Conservation (phyloP, 2,329 filamentous ascomycete genomes). For the Drechslera avenae region DNA sequence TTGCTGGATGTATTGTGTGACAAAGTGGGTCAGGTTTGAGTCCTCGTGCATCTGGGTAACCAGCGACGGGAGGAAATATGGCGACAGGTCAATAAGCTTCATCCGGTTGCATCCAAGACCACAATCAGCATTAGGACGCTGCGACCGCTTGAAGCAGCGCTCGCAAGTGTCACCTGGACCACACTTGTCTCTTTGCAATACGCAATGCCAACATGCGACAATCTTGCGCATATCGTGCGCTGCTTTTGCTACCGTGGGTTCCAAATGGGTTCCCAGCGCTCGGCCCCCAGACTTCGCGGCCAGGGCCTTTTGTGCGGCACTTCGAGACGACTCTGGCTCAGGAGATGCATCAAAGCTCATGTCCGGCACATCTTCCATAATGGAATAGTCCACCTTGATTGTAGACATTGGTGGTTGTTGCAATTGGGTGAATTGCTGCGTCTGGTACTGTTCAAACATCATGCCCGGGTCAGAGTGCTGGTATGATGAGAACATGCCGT, state of each 20-base stretch:
- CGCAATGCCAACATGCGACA: constrained; percentile 56
- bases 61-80: constrained; percentile 52
- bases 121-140: constrained; percentile 47
- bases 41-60: constrained; percentile 52
- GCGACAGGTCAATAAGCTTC: constrained; percentile 52
- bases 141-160: constrained; percentile 47
- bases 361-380: constrained; percentile 20
- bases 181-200: constrained; percentile 55
- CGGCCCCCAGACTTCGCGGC: constrained; percentile 44
- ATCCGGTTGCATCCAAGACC: constrained; percentile 54
- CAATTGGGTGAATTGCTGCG: constrained; percentile 14
- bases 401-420: constrained; percentile 6
- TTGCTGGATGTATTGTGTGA: constrained; percentile 45
- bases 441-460: constrained; percentile 24
- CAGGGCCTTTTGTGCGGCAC: constrained; percentile 28
- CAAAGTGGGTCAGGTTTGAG: constrained; percentile 49
- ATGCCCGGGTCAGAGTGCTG: constrained; percentile 34
- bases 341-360: constrained; percentile 32
- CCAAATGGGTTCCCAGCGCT: constrained; percentile 47
- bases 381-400: constrained; percentile 10
- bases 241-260: constrained; percentile 46
- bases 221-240: constrained; percentile 54
- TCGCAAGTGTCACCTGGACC: constrained; percentile 48
- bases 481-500: constrained; percentile 34
- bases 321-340: constrained; percentile 30